These are phyloP conservation scores for Solanum chiquidenum DNA, from an alignment of 257 asterid genomes.

Conservation along the genomic window DNA sequence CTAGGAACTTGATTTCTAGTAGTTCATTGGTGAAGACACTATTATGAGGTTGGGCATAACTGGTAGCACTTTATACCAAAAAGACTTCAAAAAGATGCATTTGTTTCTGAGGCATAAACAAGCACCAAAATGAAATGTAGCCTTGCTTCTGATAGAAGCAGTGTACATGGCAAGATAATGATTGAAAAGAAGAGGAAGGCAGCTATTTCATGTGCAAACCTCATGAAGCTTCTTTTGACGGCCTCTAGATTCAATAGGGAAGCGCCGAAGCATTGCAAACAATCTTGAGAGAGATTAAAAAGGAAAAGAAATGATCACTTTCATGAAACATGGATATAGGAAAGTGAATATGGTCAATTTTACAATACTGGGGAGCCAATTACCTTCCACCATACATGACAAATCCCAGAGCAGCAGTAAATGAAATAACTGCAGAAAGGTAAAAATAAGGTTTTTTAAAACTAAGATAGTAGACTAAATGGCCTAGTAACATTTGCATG, in stretches of 20 bases:
- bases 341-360: neutral
- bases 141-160: neutral
- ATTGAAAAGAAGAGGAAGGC: neutral
- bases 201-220: slow-evolving; percentile 6
- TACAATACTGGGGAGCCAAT: neutral
- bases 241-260: slow-evolving; percentile 29
- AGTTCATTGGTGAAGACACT: neutral
- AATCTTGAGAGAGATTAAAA: slow-evolving; percentile 9
- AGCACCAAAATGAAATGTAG: neutral
- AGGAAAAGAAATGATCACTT: neutral
- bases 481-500: neutral
- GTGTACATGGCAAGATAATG: neutral
- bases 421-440: slow-evolving; percentile 27
- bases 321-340: neutral
- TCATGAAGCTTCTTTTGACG: slow-evolving; percentile 33
- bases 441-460: neutral
- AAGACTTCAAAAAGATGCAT: neutral
- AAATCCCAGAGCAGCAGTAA: slow-evolving; percentile 32
- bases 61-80: neutral
- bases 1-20: neutral
- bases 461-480: neutral
- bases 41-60: neutral
- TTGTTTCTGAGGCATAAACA: neutral
- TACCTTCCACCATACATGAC: slow-evolving; percentile 34
- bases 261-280: slow-evolving; percentile 23